Evolutionary conservation across 805 yeast species (phyloP), one percentile per base, ranked within the genome.

Genomic region (Debaryomyces prosopidis): DNA sequence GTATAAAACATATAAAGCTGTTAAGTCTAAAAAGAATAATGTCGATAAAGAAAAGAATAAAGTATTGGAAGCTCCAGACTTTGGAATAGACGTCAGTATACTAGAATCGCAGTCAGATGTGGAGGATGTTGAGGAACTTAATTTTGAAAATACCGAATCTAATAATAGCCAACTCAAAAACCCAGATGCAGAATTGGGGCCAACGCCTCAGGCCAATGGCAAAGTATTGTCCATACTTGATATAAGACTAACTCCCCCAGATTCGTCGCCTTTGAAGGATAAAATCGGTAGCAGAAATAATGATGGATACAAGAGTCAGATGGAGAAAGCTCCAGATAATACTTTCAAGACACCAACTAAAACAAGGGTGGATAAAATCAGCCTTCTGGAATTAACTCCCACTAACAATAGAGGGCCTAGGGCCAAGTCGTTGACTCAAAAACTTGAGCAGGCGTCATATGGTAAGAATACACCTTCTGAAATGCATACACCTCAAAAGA

Each of bases 161-260:
- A 39, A 9, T 11, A 12, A 20, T n/a, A 32, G 10, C 16, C 33
- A 42, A n/a, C 42, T 30, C 10, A 5, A 30, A 30, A 14, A 14
- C 27, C 15, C 39, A 8, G 27, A 43, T 15, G 18, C 64, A 3
- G 86, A 81, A 48, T 59, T 88, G 10, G 96, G 96, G 0, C 96
- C 96, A 0, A 89, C 96, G 0, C 96, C 96, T 0, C 96, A 89
- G 54, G 75, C 88, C 8, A 75, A 84, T 49, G 96, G 96, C 0
- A 77, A 85, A 43, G 87, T 87, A 0, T 60, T 87, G 28, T 82
- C 94, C 14, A 71, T 89, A 3, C 84, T 89, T 57, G 96, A 88
- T 49, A 69, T 82, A 43, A 50, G 61, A 32, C 42, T 68, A 48
- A 69, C 76, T 5, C 76, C 76, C 0, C 76, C 76, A 5, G 73